These are phyloP conservation scores for Xylariaceae sp. DNA, from an alignment of 2,329 filamentous ascomycete species.

Conservation along the genomic window DNA sequence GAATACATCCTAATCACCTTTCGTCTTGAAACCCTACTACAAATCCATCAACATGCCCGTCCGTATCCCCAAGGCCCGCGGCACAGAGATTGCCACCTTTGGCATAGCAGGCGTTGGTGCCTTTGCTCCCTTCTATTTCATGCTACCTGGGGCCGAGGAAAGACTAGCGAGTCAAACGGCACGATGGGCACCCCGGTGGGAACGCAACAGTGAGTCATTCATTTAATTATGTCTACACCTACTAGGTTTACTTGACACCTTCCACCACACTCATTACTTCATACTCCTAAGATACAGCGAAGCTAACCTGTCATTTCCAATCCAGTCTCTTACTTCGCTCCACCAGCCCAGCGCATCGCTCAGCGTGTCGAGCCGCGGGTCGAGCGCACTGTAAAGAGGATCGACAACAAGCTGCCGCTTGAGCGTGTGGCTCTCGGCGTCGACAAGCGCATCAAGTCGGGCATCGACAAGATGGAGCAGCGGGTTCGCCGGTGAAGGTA, in stretches of 20 bases:
- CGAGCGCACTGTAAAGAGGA: slow-evolving; percentile 38
- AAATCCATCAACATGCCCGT: slow-evolving; percentile 40
- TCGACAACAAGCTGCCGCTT: slow-evolving; percentile 45
- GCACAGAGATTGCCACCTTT: slow-evolving; percentile 48
- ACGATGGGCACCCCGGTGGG: slow-evolving; percentile 58
- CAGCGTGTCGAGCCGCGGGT: slow-evolving; percentile 46
- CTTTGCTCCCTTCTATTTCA: slow-evolving; percentile 54
- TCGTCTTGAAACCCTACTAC: slow-evolving; percentile 9
- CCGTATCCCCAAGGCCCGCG: slow-evolving; percentile 45
- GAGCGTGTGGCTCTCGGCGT: slow-evolving; percentile 46
- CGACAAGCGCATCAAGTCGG: slow-evolving; percentile 42
- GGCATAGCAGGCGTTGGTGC: slow-evolving; percentile 49
- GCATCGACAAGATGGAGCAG: slow-evolving; percentile 34
- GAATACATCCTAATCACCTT: slow-evolving; percentile 1
- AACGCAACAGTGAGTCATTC: slow-evolving; percentile 43
- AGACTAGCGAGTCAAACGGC: slow-evolving; percentile 49
- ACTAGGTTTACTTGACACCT: too few species aligned
- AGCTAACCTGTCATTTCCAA: background rate
- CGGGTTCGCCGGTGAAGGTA: too few species aligned
- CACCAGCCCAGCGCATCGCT: slow-evolving; percentile 42
- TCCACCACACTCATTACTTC: too few species aligned
- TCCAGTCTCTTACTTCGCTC: slow-evolving; percentile 42
- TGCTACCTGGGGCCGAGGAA: slow-evolving; percentile 53
- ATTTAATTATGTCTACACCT: too few species aligned
- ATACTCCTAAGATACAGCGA: too few species aligned